Evolutionary conservation across 1,284 basidiomycete genomes (phyloP).

Genomic region (Quambalaria eucalypti): DNA sequence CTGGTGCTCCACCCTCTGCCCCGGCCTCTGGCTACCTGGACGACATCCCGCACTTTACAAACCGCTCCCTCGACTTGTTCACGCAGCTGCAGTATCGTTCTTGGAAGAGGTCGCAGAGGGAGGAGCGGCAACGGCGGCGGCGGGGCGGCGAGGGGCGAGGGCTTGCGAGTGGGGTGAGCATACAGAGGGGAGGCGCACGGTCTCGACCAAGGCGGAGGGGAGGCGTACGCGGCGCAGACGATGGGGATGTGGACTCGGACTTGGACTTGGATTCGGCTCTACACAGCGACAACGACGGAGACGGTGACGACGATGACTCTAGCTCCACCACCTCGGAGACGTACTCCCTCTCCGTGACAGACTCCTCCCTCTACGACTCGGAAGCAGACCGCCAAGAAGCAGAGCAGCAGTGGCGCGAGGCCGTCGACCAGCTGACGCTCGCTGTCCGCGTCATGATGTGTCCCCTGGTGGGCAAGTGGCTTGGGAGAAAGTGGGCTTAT

Average conservation of each 20-base stretch:
- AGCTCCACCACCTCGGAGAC: background rate
- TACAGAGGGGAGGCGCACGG: no score
- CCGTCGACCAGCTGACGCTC: background rate
- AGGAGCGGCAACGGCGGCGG: background rate
- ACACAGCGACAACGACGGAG: no score
- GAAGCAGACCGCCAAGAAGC: background rate
- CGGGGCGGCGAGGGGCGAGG: no score
- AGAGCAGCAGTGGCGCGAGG: background rate
- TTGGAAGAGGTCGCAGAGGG: background rate
- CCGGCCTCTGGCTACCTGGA: background rate
- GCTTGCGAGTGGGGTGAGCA: no score
- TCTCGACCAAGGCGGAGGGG: no score
- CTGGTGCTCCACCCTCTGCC: no score
- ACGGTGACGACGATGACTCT: background rate
- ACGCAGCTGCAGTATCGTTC: background rate
- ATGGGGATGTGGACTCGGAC: background rate
- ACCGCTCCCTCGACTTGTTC: background rate
- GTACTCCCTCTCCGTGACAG: background rate
- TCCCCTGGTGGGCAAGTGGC: background rate
- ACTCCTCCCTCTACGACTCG: background rate
- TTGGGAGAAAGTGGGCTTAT: background rate
- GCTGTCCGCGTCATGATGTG: background rate
- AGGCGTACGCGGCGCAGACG: background rate
- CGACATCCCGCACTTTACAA: background rate
- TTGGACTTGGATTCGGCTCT: no score